A percentile compares a stretch with the other conserved stretches of the same genome.
These are phyloP conservation scores for Hirschioporus abietinus DNA, from an alignment of 768 basidiomycete genomes.

Conservation along the genomic window DNA sequence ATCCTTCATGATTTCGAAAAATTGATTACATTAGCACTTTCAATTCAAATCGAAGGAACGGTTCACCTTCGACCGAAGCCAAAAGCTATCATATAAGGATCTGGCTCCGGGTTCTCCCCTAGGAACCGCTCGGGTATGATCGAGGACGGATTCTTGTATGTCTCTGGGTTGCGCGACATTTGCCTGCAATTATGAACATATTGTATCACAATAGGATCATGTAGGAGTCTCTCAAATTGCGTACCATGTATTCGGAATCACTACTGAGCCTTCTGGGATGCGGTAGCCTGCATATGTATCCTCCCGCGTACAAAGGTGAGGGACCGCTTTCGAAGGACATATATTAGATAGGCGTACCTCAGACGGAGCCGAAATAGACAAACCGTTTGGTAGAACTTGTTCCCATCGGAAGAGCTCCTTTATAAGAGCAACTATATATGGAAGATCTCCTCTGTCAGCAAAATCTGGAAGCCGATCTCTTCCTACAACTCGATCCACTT, in stretches of 20 bases:
- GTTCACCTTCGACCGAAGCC: background rate
- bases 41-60: background rate
- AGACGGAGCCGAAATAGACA: background rate
- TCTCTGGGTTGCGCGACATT: background rate
- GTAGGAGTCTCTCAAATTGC: background rate
- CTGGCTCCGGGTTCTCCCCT: background rate
- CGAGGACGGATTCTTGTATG: background rate
- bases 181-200: background rate
- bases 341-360: background rate
- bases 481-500: slow-evolving; percentile 24
- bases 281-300: slow-evolving; percentile 10
- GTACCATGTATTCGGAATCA: slow-evolving; percentile 11
- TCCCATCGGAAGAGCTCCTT: slow-evolving; percentile 17
- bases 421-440: slow-evolving; percentile 21
- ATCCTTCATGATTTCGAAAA: background rate
- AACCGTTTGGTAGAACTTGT: background rate
- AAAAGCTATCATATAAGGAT: background rate
- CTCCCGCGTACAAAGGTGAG: slow-evolving; percentile 7
- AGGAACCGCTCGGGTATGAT: background rate
- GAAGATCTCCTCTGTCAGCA: slow-evolving; percentile 17
- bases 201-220: background rate
- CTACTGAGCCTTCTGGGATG: slow-evolving; percentile 9
- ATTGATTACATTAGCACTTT: background rate
- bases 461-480: slow-evolving; percentile 22
- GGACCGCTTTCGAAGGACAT: background rate